These are phyloP conservation scores for Pichia sorboxylosa DNA, from an alignment of 1,139 yeast genomes.

Conservation along the genomic window DNA sequence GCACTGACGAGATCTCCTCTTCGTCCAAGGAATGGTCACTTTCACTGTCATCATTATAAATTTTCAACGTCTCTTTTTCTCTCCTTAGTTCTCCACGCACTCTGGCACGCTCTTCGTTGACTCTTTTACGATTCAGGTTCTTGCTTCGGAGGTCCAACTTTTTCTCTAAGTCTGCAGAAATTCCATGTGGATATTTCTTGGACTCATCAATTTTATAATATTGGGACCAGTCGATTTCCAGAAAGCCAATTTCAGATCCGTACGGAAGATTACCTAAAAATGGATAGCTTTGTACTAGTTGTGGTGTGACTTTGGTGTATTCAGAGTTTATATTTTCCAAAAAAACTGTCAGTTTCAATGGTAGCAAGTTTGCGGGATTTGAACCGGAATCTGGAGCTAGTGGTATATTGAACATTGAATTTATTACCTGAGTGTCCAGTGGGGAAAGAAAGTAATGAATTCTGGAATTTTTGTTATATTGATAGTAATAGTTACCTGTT, in stretches of 20 bases:
- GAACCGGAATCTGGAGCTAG: not conserved
- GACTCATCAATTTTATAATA: slow-evolving; percentile 18
- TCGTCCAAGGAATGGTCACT: slow-evolving; percentile 1
- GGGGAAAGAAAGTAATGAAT: slow-evolving; percentile 63
- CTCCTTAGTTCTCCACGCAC: slow-evolving; percentile 12
- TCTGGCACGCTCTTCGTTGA: slow-evolving; percentile 34
- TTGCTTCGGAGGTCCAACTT: slow-evolving; percentile 55
- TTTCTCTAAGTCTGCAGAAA: slow-evolving; percentile 42
- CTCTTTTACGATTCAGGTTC: slow-evolving; percentile 39
- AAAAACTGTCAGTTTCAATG: slow-evolving; percentile 6
- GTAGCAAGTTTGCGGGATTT: slow-evolving; percentile 9
- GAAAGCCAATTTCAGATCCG: slow-evolving; percentile 73
- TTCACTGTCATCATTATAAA: slow-evolving; percentile 1
- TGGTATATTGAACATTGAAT: slow-evolving; percentile 6
- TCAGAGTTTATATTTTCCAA: slow-evolving; percentile 60
- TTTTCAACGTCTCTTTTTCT: slow-evolving; percentile 10
- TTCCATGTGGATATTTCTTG: slow-evolving; percentile 33
- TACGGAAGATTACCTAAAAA: slow-evolving; percentile 73
- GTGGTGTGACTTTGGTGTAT: slow-evolving; percentile 42
- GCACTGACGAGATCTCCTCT: not conserved
- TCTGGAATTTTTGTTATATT: slow-evolving; percentile 38
- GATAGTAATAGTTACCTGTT: slow-evolving; percentile 10
- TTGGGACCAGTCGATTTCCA: slow-evolving; percentile 82
- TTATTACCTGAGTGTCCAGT: slow-evolving; percentile 56
- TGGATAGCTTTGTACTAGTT: slow-evolving; percentile 50